Evolutionary conservation across 768 basidiomycete genomes (phyloP).

Genomic region (Mycena floridula): DNA sequence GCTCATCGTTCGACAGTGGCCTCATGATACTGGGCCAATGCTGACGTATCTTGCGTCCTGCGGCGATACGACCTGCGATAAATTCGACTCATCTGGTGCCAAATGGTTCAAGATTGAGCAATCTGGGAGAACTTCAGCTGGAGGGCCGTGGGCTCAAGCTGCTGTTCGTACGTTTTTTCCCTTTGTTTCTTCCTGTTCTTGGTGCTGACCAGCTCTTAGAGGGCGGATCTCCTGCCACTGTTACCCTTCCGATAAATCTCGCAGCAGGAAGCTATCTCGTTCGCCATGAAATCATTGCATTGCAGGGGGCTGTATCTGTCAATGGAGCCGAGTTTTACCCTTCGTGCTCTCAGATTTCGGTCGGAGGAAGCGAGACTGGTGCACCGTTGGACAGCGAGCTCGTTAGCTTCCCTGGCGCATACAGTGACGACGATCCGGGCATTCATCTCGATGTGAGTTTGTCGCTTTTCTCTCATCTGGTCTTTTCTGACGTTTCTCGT

Average conservation of each 20-base stretch:
- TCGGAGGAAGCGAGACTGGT: conserved; percentile 30
- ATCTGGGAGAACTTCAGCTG: conserved; percentile 21
- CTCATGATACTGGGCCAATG: conserved; percentile 30
- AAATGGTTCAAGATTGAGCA: conserved; percentile 45
- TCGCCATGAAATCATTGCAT: conserved; percentile 14
- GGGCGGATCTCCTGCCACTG: not conserved
- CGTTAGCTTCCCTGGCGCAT: conserved; percentile 47
- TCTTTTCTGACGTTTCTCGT: not conserved
- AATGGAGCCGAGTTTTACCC: conserved; percentile 59
- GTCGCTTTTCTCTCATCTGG: not conserved
- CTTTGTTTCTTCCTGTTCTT: too few species aligned
- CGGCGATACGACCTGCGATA: conserved; percentile 28
- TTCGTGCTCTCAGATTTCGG: conserved; percentile 36
- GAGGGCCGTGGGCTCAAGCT: conserved; percentile 23
- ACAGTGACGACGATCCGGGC: conserved; percentile 42
- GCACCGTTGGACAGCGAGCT: conserved; percentile 22
- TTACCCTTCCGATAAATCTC: conserved; percentile 3
- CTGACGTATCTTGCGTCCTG: conserved; percentile 48
- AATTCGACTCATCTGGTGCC: conserved; percentile 32
- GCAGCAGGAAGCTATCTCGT: conserved; percentile 4
- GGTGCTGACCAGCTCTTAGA: too few species aligned
- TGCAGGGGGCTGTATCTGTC: conserved; percentile 9
- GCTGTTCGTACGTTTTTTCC: not conserved
- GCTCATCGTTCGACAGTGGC: conserved; percentile 25
- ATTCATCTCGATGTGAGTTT: conserved; percentile 25